A percentile compares a stretch with the other conserved stretches of the same genome.
phyloP scores from a whole-genome alignment of 2,329 filamentous ascomycete genomes.

The Botrytis sinoallii region DNA sequence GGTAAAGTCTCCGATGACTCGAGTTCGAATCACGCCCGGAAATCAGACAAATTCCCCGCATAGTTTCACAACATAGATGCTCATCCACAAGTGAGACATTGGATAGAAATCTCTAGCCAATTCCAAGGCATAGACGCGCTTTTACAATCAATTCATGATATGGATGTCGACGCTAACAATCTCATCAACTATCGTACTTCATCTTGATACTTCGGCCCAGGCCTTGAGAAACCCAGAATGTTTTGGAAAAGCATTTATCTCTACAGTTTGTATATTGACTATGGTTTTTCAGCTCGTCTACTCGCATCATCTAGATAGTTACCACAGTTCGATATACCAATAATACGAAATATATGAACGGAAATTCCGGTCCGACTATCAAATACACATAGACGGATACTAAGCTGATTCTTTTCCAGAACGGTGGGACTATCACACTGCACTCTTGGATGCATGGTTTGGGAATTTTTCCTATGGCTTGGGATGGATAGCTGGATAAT shows the following conservation, averaged over 20 bases:
- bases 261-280: accelerated
- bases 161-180: too few relatives aligned
- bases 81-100: too few relatives aligned
- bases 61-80: too few relatives aligned
- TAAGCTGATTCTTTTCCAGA: background rate
- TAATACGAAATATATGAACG: accelerated
- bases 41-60: too few relatives aligned
- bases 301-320: background rate
- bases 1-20: too few relatives aligned
- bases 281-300: too few relatives aligned
- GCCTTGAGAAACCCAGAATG: background rate
- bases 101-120: too few relatives aligned
- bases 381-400: background rate
- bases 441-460: background rate
- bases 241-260: background rate
- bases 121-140: too few relatives aligned
- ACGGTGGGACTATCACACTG: background rate
- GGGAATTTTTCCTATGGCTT: background rate
- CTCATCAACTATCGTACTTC: too few relatives aligned
- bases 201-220: background rate
- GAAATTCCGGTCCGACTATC: background rate
- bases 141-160: too few relatives aligned
- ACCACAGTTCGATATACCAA: background rate
- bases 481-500: background rate
- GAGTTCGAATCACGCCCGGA: too few relatives aligned